Base-by-base conservation (phyloP, 2,329 filamentous ascomycete species). In the Neonectria sp. region DNA sequence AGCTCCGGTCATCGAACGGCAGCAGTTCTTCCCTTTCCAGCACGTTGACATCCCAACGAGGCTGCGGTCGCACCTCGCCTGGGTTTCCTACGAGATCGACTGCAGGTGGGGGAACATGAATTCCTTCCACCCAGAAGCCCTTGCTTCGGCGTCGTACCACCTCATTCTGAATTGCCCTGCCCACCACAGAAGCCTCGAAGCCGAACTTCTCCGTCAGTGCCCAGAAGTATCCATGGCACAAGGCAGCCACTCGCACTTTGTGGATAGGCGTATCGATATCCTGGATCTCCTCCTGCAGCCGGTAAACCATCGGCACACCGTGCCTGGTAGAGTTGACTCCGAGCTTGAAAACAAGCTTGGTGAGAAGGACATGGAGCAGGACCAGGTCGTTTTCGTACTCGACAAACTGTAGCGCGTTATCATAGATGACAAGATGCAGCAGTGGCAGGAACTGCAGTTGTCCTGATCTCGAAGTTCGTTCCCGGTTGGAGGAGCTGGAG, bases 181-280 rank as follows among this genome's bases (percentile, higher is more conserved):
- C 95, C 21, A 93, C 86, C 0, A 86, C 84, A 0, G 92, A 91
- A 7, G 86, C 85, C 60, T 95, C 92, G 68, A 97, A 91, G 52
- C 93, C 89, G 69, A 97, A 95, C 62, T 89, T 91, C 65, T 95
- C 91, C 5, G 89, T 90, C 68, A 98, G 78, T 1, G 90, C 88
- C 92, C 93, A 95, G 65, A 98, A 90, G 79, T 98, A 98, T 9
- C 94, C 95, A 76, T 97, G 93, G 57, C 95, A 93, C 63, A 98
- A 83, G 76, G 93, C 95, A 33, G 93, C 94, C 49, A 97, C 85
- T 49, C 93, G 92, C 45, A 97, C 89, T 77, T 95, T 96, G 33
- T 91, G 88, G 48, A 89, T 79, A 0, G 92, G 90, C 27, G 88
- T 87, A 53, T 91, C 89, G 3, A 91, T 85, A 8, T 89, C 87